phyloP scores from a whole-genome alignment of 1,139 yeast genomes.

The Spathaspora sp. region DNA sequence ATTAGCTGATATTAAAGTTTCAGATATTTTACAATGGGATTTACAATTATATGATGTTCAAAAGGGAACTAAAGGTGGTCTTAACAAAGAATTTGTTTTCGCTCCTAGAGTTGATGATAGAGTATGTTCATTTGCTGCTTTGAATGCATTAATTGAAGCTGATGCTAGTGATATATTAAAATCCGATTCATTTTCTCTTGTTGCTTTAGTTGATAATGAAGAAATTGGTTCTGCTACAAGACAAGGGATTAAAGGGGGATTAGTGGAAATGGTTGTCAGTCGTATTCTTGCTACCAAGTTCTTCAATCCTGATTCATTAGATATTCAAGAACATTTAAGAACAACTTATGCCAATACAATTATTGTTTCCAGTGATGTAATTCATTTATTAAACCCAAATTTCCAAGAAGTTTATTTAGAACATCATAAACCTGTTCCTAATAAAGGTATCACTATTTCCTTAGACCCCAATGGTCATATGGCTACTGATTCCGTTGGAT shows the following conservation, averaged over 20 bases:
- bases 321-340: conserved; percentile 24
- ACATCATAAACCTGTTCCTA: conserved; percentile 42
- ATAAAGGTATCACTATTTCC: conserved; percentile 40
- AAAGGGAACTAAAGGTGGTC: conserved; percentile 41
- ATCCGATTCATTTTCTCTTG: conserved; percentile 34
- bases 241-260: conserved; percentile 43
- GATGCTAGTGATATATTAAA: conserved; percentile 18
- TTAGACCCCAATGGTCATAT: conserved; percentile 44
- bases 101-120: conserved; percentile 49
- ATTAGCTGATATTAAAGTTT: conserved; percentile 26
- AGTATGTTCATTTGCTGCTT: conserved; percentile 43
- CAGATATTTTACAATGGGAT: conserved; percentile 34
- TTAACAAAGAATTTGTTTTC: conserved; percentile 38
- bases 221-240: conserved; percentile 46
- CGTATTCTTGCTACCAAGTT: conserved; percentile 29
- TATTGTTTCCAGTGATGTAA: conserved; percentile 46
- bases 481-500: conserved; percentile 43
- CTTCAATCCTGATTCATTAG: conserved; percentile 17
- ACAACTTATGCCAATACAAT: conserved; percentile 35
- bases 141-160: conserved; percentile 33
- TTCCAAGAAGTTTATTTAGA: conserved; percentile 36
- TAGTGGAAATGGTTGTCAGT: conserved; percentile 34
- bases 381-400: conserved; percentile 49
- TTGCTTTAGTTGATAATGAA: conserved; percentile 44
- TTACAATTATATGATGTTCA: conserved; percentile 45